Base-by-base conservation (phyloP, 768 basidiomycete species). In the Tulasnella sp. region DNA sequence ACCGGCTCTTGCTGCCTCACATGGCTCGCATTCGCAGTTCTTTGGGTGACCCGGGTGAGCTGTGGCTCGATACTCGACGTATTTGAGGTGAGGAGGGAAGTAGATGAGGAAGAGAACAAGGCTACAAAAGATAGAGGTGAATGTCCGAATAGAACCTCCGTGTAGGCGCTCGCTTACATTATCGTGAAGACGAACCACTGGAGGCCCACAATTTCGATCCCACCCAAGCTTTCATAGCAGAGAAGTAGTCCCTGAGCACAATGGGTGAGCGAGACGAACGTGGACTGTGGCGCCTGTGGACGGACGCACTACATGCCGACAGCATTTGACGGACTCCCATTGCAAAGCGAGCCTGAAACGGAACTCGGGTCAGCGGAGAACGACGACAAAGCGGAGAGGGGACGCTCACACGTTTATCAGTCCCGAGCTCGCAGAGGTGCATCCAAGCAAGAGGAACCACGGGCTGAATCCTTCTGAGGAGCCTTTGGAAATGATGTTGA, bases 391-490 rank as follows among this genome's bases (percentile, higher is more conserved):
- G 39, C 55, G 79, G 74, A 72, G 71, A 29, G 32, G 7, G 71
- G 42, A 6, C 42, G 15, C 89, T 74, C 81, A 93, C 90, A 97
- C 90, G 83, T 98, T 98, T 72, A 96, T 85, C 88, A 96, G 89
- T 0, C 89, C 93, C 0, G 93, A 91, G 3, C 93, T 92, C 16
- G 91, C 89, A 20, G 93, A 93, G 0, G 93, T 94, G 80, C 91
- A 91, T 9, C 98, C 98, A 0, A 99, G 89, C 7, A 98, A 86
- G 44, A 99, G 85, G 82, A 93, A 99, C 89, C 93, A 91, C 23
- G 96, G 95, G 79, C 93, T 96, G 80, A 99, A 90, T 0, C 98
- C 98, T 81, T 96, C 91, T 0, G 93, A 95, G 0, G 95, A 92
- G 51, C 89, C 88, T 32, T 90, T 87, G 73, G 86, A 83, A 81